Percentiles rank a stretch among this genome's conserved stretches.
Conservation (phyloP, 495 filamentous ascomycete genomes). For the Cercophora newfieldiana region DNA sequence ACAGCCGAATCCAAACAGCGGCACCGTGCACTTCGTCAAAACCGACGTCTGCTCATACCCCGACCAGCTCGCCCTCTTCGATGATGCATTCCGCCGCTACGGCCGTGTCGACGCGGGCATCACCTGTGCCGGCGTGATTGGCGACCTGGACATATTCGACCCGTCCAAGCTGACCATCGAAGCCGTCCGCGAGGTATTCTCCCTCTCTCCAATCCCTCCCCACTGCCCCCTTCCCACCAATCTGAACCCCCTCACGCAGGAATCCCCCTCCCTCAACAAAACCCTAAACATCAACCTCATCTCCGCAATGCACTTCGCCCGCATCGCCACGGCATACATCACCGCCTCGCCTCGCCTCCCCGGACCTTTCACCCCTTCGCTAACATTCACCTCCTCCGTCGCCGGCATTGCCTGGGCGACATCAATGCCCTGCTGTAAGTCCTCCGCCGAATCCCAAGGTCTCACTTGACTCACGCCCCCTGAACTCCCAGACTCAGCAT, state of each 20-base stretch:
- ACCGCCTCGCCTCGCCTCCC: background rate
- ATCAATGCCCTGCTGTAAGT: constrained; percentile 37
- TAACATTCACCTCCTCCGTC: constrained; percentile 26
- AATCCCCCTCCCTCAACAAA: constrained; percentile 18
- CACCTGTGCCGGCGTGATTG: constrained; percentile 24
- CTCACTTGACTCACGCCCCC: background rate
- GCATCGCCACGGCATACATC: constrained; percentile 27
- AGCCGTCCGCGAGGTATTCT: constrained; percentile 17
- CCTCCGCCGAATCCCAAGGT: too few species aligned
- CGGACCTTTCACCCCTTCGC: constrained; percentile 7
- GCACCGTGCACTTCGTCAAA: constrained; percentile 16
- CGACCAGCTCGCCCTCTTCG: constrained; percentile 27
- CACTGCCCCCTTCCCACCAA: too few species aligned
- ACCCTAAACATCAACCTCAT: constrained; percentile 25
- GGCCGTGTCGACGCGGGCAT: constrained; percentile 28
- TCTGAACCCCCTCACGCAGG: constrained; percentile 4
- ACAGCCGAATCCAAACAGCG: background rate
- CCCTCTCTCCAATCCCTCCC: background rate
- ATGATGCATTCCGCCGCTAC: constrained; percentile 18
- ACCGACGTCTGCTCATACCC: constrained; percentile 27
- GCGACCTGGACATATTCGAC: constrained; percentile 25
- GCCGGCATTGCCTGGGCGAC: constrained; percentile 29
- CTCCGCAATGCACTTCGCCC: constrained; percentile 21
- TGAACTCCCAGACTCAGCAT: constrained; percentile 37
- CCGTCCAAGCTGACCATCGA: constrained; percentile 23